Evolutionary conservation across 441 rosid genomes (phyloP), one percentile per base, ranked within the genome.

Genomic region (Biscutella laevigata): DNA sequence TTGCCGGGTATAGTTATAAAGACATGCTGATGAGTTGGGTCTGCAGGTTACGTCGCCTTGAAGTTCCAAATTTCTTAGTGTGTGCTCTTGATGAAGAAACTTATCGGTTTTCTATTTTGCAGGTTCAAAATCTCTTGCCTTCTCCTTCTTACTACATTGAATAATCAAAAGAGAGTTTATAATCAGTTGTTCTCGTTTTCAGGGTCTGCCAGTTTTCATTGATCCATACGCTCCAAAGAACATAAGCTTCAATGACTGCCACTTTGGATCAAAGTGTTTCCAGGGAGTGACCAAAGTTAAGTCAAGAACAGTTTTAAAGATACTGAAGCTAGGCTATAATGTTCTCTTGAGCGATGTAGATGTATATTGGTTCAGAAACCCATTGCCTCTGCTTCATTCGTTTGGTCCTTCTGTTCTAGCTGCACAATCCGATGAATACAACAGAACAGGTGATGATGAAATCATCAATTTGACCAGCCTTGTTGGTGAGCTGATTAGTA

Each of bases 1-100:
- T 88, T 54, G 90, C 92, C 65, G 99, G 99, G 58, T 80, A 75
- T 72, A 92, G 97, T 50, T 88, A 88, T 41, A 86, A 79, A 73
- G 99, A 88, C 69, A 82, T 88, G 97, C 52, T 88, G 68, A 88
- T 94, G 90, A 88, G 88, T 74, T 88, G 96, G 96, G 84, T 71
- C 22, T 88, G 98, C 80, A 85, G 95, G 66, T 66, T 86, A 62
- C 85, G 86, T 46, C 73, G 11, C 52, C 91, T 85, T 8, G 53
- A 20, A 38, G 74, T 88, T 61, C 69, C 84, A 26, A 92, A 92
- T 67, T 88, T 84, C 70, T 46, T 86, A 52, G 77, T 92, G 0
- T 88, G 84, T 71, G 88, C 99, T 40, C 94, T 88, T 67, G 99
- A 92, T 69, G 75, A 61, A 0, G 87, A 86, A 76, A 92, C 88